Evolutionary conservation across 208 protist genomes (phyloP).

Genomic region (Trichomonas tenax): DNA sequence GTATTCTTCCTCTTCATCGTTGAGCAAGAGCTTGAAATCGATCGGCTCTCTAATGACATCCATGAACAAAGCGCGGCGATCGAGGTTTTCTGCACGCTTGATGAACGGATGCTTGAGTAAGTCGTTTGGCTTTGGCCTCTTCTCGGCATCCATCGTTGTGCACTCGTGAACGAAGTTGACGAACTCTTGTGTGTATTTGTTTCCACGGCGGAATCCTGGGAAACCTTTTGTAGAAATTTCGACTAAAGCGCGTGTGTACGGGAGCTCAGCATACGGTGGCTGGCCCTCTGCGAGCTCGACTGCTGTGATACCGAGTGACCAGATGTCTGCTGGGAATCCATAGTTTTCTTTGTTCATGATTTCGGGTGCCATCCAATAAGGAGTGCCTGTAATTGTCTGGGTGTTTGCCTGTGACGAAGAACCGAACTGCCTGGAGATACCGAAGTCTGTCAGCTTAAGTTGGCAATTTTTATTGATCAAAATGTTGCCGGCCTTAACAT

Average conservation of each 20-base stretch:
- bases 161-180: background rate
- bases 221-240: background rate
- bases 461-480: constrained; percentile 4
- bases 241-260: background rate
- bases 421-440: constrained; percentile 23
- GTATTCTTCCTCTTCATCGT: background rate
- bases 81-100: background rate
- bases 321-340: constrained; percentile 30
- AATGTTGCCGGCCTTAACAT: constrained; percentile 58
- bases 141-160: background rate
- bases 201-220: background rate
- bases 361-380: constrained; percentile 40
- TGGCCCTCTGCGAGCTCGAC: constrained; percentile 29
- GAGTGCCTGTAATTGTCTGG: constrained; percentile 14
- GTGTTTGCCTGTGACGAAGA: background rate
- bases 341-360: constrained; percentile 26
- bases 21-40: background rate
- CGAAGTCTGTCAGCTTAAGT: constrained; percentile 41
- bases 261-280: constrained; percentile 30
- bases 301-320: constrained; percentile 31
- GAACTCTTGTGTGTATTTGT: background rate
- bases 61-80: background rate
- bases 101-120: background rate
- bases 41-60: background rate
- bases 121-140: background rate